These are phyloP conservation scores for Pseudozyma pruni DNA, from an alignment of 1,284 basidiomycete genomes.

Conservation along the genomic window DNA sequence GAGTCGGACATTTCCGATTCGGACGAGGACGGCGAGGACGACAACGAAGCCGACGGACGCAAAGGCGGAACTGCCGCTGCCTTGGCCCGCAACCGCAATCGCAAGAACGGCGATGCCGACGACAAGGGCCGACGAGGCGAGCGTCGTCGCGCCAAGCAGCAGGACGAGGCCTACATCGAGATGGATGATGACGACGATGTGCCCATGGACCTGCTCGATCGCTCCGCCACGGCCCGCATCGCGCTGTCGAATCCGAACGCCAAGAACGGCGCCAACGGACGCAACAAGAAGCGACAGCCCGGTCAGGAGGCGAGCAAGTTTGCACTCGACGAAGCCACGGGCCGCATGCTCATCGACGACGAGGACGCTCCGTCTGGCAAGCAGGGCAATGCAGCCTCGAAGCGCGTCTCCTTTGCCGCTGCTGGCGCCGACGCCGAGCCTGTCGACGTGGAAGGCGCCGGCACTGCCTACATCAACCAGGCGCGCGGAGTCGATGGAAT, in stretches of 20 bases:
- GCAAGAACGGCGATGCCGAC: constrained; percentile 34
- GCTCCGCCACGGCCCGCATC: constrained; percentile 67
- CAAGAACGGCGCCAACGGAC: constrained; percentile 22
- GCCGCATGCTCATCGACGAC: constrained; percentile 87
- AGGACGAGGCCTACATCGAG: constrained; percentile 74
- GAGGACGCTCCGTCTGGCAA: constrained; percentile 26
- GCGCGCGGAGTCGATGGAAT: constrained; percentile 88
- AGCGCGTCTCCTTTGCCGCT: constrained; percentile 63
- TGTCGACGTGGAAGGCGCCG: constrained; percentile 73
- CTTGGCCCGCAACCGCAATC: constrained; percentile 29
- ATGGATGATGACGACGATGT: constrained; percentile 82
- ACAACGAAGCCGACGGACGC: constrained; percentile 32
- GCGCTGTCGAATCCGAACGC: constrained; percentile 36
- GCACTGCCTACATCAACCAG: constrained; percentile 80
- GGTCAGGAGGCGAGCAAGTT: constrained; percentile 87
- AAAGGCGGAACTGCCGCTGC: constrained; percentile 41
- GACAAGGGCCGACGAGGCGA: constrained; percentile 16
- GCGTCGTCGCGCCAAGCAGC: constrained; percentile 50
- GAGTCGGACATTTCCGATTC: constrained; percentile 60
- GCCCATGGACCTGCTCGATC: constrained; percentile 92
- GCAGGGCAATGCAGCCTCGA: constrained; percentile 15
- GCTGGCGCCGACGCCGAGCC: constrained; percentile 70
- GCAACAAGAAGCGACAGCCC: constrained; percentile 69
- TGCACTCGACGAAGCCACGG: constrained; percentile 84
- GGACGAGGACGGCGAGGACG: constrained; percentile 52